These are phyloP conservation scores for Trichoderma sp. DNA, from an alignment of 2,329 filamentous ascomycete species.

Conservation along the genomic window DNA sequence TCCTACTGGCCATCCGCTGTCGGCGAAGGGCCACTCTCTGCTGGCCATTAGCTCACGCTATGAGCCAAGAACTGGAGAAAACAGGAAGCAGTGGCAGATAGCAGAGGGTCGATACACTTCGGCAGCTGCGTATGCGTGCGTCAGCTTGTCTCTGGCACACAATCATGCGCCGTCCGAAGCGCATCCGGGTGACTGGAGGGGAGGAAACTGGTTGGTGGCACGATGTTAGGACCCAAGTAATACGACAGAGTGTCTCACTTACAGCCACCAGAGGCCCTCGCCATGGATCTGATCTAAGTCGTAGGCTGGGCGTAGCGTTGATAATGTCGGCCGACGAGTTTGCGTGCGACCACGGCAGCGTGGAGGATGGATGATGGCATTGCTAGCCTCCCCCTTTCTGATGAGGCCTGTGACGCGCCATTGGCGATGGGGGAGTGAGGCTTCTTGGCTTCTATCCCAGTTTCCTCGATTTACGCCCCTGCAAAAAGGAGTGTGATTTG, in stretches of 20 bases:
- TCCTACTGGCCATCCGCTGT: background rate
- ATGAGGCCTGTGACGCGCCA: background rate
- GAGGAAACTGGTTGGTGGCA: conserved; percentile 16
- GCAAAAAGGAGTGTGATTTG: background rate
- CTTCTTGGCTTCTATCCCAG: background rate
- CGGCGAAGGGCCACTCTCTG: background rate
- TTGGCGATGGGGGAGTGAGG: background rate
- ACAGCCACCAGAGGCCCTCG: conserved; percentile 1
- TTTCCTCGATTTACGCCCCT: background rate
- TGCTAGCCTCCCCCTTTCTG: conserved; percentile 1
- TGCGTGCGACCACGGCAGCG: conserved; percentile 17
- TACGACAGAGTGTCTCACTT: conserved; percentile 23
- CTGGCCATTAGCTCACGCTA: background rate
- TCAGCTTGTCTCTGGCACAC: conserved; percentile 26
- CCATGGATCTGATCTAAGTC: conserved; percentile 10
- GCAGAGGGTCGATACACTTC: background rate
- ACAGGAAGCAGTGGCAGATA: background rate
- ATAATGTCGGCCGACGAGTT: conserved; percentile 24
- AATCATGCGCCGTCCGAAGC: conserved; percentile 15
- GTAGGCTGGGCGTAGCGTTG: conserved; percentile 4
- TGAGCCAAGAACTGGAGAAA: background rate
- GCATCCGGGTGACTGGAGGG: conserved; percentile 18
- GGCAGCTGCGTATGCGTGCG: background rate
- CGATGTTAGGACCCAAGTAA: conserved; percentile 5
- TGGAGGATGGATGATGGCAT: conserved; percentile 25